These are phyloP conservation scores for Epichloe sibirici DNA, from an alignment of 2,329 filamentous ascomycete genomes.

Conservation along the genomic window DNA sequence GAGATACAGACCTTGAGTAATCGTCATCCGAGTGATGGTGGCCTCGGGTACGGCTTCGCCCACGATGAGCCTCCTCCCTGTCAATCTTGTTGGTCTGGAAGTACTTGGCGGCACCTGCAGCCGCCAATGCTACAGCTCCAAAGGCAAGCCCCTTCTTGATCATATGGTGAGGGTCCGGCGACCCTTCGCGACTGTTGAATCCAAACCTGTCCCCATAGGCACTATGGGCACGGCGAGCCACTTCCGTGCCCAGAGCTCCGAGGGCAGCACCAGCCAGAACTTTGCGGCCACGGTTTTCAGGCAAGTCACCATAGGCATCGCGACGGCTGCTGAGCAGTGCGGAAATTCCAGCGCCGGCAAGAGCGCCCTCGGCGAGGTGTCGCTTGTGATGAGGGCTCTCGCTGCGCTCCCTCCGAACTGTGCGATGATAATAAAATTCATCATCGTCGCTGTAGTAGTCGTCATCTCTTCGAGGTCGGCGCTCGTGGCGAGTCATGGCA, in stretches of 20 bases:
- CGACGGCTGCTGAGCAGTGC: conserved; percentile 46
- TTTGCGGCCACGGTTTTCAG: conserved; percentile 42
- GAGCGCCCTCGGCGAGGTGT: conserved; percentile 50
- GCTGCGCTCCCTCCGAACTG: conserved; percentile 38
- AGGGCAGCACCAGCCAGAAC: conserved; percentile 49
- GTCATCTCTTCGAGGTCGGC: conserved; percentile 28
- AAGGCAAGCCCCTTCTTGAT: conserved; percentile 51
- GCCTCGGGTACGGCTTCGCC: conserved; percentile 38
- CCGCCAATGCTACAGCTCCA: conserved; percentile 50
- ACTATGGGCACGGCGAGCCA: conserved; percentile 46
- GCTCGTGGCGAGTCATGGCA: conserved; percentile 24
- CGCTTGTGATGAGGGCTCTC: conserved; percentile 41
- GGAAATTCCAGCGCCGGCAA: conserved; percentile 49
- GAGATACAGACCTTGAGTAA: conserved; percentile 24
- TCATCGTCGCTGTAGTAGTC: conserved; percentile 36
- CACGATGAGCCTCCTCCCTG: conserved; percentile 44
- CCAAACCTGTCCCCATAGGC: conserved; percentile 44
- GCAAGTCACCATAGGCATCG: conserved; percentile 35
- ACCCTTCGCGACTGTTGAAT: conserved; percentile 21
- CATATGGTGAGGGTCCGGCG: conserved; percentile 31
- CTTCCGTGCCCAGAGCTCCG: conserved; percentile 50
- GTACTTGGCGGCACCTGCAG: conserved; percentile 54
- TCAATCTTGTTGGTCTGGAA: conserved; percentile 48
- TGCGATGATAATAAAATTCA: conserved; percentile 33
- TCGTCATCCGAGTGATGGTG: conserved; percentile 29